Conservation (phyloP, 1,139 yeast species). For the Geotrichum fermentans region DNA sequence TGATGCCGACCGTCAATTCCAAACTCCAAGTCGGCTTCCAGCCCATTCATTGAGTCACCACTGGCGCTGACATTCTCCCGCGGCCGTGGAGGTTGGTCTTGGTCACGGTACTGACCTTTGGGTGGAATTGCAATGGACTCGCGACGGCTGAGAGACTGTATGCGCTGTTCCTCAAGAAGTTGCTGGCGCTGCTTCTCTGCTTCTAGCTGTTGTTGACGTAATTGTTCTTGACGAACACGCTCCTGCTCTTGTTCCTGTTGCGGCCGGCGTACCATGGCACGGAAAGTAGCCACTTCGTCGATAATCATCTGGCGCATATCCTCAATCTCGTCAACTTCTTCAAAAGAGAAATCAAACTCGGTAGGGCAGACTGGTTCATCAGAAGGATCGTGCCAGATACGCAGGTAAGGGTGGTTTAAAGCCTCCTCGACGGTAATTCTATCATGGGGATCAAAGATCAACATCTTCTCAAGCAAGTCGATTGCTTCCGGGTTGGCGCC, state of each 20-base stretch:
- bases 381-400: constrained; percentile 93
- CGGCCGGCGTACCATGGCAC: constrained; percentile 74
- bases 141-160: constrained; percentile 4
- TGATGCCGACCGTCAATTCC: constrained; percentile 47
- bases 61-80: constrained; percentile 36
- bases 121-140: constrained; percentile 30
- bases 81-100: constrained; percentile 44
- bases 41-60: constrained; percentile 25
- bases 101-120: constrained; percentile 39
- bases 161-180: constrained; percentile 1
- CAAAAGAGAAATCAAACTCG: constrained; percentile 86
- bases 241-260: constrained; percentile 54
- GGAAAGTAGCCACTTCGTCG: constrained; percentile 72
- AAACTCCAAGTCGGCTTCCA: constrained; percentile 56
- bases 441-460: constrained; percentile 79
- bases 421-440: constrained; percentile 90
- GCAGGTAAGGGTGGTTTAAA: constrained; percentile 78
- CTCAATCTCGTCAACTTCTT: constrained; percentile 75
- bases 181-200: constrained; percentile 25
- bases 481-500: constrained; percentile 82
- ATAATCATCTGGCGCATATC: constrained; percentile 71
- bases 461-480: constrained; percentile 75
- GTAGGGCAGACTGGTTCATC: constrained; percentile 86
- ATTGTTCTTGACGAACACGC: constrained; percentile 37
- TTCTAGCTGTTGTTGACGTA: constrained; percentile 25